Percentiles rank a stretch among this genome's conserved stretches.
Conservation (phyloP, 2,329 filamentous ascomycete genomes). For the Coniosporium tulheliwenetii region DNA sequence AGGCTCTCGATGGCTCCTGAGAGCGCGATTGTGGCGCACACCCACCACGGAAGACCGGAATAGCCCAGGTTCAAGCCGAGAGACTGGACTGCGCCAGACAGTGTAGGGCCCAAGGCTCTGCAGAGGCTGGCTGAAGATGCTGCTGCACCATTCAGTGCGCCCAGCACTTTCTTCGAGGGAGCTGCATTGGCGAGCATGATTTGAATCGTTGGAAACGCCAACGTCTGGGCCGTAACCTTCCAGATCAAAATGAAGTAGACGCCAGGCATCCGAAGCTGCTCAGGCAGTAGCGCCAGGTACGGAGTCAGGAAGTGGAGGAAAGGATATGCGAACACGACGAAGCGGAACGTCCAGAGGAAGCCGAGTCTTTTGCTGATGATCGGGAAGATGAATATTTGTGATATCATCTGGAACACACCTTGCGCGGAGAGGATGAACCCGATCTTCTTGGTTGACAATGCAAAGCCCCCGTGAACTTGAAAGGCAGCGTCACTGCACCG, state of each 20-base stretch:
- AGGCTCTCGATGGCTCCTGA: conserved; percentile 61
- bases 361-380: conserved; percentile 61
- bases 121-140: conserved; percentile 82
- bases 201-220: conserved; percentile 79
- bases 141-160: conserved; percentile 83
- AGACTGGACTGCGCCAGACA: conserved; percentile 75
- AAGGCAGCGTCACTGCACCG: conserved; percentile 47
- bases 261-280: conserved; percentile 52
- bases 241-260: conserved; percentile 67
- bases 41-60: conserved; percentile 89
- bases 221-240: conserved; percentile 85
- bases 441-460: conserved; percentile 66
- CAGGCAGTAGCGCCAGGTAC: conserved; percentile 74
- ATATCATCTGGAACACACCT: conserved; percentile 76
- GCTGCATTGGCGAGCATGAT: conserved; percentile 84
- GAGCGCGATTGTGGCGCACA: conserved; percentile 60
- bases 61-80: conserved; percentile 65
- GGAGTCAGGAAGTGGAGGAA: conserved; percentile 75
- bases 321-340: conserved; percentile 71
- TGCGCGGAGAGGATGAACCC: conserved; percentile 80
- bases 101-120: conserved; percentile 72
- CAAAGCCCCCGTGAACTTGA: conserved; percentile 81
- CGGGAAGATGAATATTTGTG: conserved; percentile 74
- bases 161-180: conserved; percentile 68
- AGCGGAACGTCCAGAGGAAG: conserved; percentile 64